These are phyloP conservation scores for Hanseniaspora thailandica DNA, from an alignment of 805 yeast genomes.

Conservation along the genomic window DNA sequence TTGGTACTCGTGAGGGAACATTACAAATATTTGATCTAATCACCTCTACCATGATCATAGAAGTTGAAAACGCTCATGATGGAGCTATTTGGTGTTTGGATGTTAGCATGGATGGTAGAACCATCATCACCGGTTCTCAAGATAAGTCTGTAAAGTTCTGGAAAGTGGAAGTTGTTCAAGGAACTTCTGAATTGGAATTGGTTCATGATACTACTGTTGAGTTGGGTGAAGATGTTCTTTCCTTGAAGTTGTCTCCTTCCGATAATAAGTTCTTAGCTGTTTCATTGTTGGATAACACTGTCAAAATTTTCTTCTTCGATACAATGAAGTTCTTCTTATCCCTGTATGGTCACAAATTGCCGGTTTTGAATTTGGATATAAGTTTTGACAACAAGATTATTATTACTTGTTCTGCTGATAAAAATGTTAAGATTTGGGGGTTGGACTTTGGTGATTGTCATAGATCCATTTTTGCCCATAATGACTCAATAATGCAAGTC, in stretches of 20 bases:
- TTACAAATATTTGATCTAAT: slow-evolving; percentile 79
- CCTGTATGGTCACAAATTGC: slow-evolving; percentile 90
- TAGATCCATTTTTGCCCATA: slow-evolving; percentile 90
- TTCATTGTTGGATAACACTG: slow-evolving; percentile 84
- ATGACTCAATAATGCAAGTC: slow-evolving; percentile 86
- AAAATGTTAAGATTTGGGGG: slow-evolving; percentile 97
- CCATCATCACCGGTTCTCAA: slow-evolving; percentile 83
- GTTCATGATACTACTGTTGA: slow-evolving; percentile 73
- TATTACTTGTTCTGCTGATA: slow-evolving; percentile 91
- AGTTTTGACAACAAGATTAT: slow-evolving; percentile 78
- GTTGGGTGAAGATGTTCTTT: slow-evolving; percentile 70
- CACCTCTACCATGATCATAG: slow-evolving; percentile 59
- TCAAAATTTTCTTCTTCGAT: slow-evolving; percentile 82
- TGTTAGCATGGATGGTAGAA: slow-evolving; percentile 71
- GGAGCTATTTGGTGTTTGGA: slow-evolving; percentile 88
- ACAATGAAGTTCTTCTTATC: slow-evolving; percentile 77
- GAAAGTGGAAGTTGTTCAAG: slow-evolving; percentile 60
- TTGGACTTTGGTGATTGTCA: slow-evolving; percentile 98
- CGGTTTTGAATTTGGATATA: slow-evolving; percentile 85
- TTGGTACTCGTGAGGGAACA: slow-evolving; percentile 81
- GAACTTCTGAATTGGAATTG: slow-evolving; percentile 44
- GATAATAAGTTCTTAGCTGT: slow-evolving; percentile 57
- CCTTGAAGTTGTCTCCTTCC: slow-evolving; percentile 73
- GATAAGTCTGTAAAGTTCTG: slow-evolving; percentile 85
- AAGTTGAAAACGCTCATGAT: slow-evolving; percentile 62